Base-by-base conservation (phyloP, 495 filamentous ascomycete species). In the Aspergillus saccharolyticus region DNA sequence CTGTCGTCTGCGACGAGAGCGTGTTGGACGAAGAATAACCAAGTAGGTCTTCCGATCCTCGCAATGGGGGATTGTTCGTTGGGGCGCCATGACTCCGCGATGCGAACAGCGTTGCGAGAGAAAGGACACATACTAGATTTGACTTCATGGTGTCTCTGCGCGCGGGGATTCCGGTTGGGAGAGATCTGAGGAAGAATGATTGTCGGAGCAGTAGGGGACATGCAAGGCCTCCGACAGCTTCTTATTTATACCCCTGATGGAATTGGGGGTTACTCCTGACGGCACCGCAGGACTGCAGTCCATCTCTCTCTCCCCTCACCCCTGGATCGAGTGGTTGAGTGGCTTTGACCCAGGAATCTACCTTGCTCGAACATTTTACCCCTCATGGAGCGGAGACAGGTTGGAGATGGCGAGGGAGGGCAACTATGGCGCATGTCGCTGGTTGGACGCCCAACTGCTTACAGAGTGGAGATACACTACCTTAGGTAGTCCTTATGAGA, bases 21-120 rank as follows among this genome's bases (percentile, higher is more conserved):
- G 61, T 67, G 49, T 74, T 68, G n/a, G 62, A 62, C 1, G 72
- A 17, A 0, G 73, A 76, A 57, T 77, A 74, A 10, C 74, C 74
- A 8, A 73, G 47, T 1, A 77, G 63, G 19, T 66, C 60, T 19
- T 63, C 54, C 0, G 65, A 66, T 17, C 73, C 74, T 61, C 69
- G 62, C 10, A 77, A 44, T 10, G 65, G 60, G n/a, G 70, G 65
- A n/a, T 70, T 70, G 18, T 46, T 43, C 16, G 64, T 33, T 16
- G 70, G 71, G 18, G 64, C 67, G 22, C 52, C 65, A 43, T 63
- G 20, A 3, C 53, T 45, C 21, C 33, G 33, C 33, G 21, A 57
- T 33, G 19, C 24, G 17, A 61, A 49, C 16, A 58, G 56, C 16
- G 17, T 51, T 22, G 59, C 24, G 7, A 59, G 25, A 20, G 42